Base-by-base conservation (phyloP, 352 stramenopile genomes). In the Pseudoperonospora humuli region DNA sequence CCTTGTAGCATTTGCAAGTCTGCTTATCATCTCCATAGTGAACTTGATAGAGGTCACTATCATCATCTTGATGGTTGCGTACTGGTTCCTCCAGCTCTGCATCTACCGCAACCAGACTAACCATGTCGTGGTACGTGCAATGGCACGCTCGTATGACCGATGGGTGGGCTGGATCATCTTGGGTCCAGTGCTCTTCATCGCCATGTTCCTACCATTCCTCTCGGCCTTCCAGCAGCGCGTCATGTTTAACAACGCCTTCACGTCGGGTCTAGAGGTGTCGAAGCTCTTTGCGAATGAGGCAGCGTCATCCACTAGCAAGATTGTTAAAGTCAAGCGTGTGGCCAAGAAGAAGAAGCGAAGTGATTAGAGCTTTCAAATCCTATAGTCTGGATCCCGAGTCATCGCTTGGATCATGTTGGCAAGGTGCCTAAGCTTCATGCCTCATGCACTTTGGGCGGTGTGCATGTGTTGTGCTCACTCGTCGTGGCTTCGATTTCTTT, bases 171-270 rank as follows among this genome's bases (percentile, higher is more conserved):
- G 81, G 81, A 88, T 93, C 51, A 79, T 93, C 21, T 88, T 93
- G 39, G 81, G 81, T 3, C 81, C 81, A 14, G 84, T 93, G 53
- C 77, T 93, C 53, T 86, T 93, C 50, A 75, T 93, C 25, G 61
- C 78, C 20, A 93, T 93, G 81, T 93, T 93, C 68, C 58, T 93
- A 49, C 81, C 81, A 7, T 93, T 93, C 67, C 73, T 93, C 24
- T 71, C 76, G 27, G 58, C 64, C 14, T 93, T 91, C 72, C 81
- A 93, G 63, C 78, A 93, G 59, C 78, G 81, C 41, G 75, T 93
- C 35, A 93, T 93, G 81, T 93, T 93, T 56, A 93, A 93, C 61
- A 89, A 83, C 57, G 81, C 81, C 8, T 93, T 93, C 59, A 93
- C 78, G 34, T 86, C 81, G 3, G 81, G 81, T 0, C 54, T 93